Evolutionary conservation across 495 filamentous ascomycete genomes (phyloP), one percentile per base, ranked within the genome.

Genomic region (Aspergillus cavernicola): DNA sequence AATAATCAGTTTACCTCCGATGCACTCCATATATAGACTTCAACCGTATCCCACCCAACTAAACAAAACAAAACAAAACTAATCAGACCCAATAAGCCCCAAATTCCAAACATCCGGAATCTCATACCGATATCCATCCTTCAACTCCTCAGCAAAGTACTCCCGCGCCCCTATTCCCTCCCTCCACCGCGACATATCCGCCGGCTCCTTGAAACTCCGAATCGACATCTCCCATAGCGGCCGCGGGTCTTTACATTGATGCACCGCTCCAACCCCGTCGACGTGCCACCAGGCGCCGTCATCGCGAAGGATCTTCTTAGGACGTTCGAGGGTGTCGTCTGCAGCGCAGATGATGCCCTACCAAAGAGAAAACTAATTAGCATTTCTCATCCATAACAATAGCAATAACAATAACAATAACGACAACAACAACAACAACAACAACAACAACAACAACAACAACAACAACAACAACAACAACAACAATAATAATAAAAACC

Each of bases 321-420:
- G 50, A 49, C 60, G 11, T 60, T 71, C 52, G 57, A 71, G 56
- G 6, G 60, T 57, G 39, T 63, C 60, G 22, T 63, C 60, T 13
- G 56, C 60, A 1, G 53, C 53, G 31, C 60, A 63, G 3, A 63
- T 45, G 8, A 44, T 31, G 33, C 9, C n/a, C n/a, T n/a, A n/a
- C n/a, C n/a, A 50, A 23, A 28, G 20, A 26, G 35, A 42, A 22
- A n/a, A n/a, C n/a, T n/a, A n/a, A n/a, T n/a, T n/a, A n/a, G n/a
- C n/a, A n/a, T n/a, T n/a, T n/a, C n/a, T n/a, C n/a, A n/a, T n/a
- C n/a, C n/a, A n/a, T n/a, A n/a, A n/a, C n/a, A n/a, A n/a, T n/a
- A n/a, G n/a, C n/a, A n/a, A n/a, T n/a, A n/a, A n/a, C n/a, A n/a
- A n/a, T n/a, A n/a, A n/a, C n/a, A n/a, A n/a, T n/a, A n/a, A n/a